phyloP scores from a whole-genome alignment of 1,284 basidiomycete genomes.

The Tilletia caries region DNA sequence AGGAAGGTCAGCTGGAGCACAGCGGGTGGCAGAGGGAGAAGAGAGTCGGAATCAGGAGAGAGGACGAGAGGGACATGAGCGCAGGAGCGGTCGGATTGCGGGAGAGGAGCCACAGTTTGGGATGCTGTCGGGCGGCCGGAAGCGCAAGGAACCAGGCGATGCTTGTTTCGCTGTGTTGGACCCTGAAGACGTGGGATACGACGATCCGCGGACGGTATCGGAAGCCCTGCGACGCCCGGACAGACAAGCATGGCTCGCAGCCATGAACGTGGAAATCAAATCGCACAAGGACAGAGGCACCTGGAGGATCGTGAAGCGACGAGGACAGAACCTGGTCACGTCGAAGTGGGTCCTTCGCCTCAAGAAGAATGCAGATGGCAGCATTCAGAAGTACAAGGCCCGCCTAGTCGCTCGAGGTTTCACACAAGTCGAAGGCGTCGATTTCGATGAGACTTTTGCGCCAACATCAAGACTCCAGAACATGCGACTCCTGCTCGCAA shows the following conservation, averaged over 20 bases:
- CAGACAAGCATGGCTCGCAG: not conserved
- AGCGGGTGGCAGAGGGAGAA: not conserved
- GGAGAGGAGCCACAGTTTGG: not conserved
- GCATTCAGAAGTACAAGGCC: conserved; percentile 16
- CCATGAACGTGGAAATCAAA: conserved; percentile 1
- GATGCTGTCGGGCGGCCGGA: not conserved
- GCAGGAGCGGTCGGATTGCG: not conserved
- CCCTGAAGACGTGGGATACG: not conserved
- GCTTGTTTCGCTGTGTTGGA: not conserved
- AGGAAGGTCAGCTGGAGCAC: not conserved
- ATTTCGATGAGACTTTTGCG: conserved; percentile 20
- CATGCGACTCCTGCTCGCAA: not conserved
- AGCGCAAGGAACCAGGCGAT: not conserved
- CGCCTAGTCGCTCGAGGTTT: conserved; percentile 18
- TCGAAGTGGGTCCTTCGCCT: conserved; percentile 18
- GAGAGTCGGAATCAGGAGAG: not conserved
- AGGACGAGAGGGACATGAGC: not conserved
- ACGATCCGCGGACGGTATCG: not conserved
- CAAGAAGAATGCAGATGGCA: conserved; percentile 8
- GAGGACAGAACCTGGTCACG: conserved; percentile 6
- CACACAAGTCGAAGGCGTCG: conserved; percentile 16
- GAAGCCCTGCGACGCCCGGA: not conserved
- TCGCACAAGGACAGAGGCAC: not conserved
- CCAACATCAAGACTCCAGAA: conserved; percentile 10
- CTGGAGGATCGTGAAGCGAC: not conserved